Evolutionary conservation across 441 rosid species (phyloP), one percentile per base, ranked within the genome.

Genomic region (Adansonia madagascariensis): DNA sequence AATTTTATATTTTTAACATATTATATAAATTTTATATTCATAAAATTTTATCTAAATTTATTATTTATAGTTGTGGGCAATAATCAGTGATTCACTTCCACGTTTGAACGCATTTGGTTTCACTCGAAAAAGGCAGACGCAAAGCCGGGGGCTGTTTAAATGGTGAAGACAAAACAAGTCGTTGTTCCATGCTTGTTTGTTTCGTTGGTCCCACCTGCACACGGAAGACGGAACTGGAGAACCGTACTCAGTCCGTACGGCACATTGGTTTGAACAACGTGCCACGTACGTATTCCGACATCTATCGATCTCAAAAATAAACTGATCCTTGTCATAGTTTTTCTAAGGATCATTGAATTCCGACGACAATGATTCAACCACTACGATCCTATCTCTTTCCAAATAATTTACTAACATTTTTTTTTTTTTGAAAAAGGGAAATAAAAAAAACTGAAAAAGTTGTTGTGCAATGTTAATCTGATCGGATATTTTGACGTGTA

Each of bases 161-260:
- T 11, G 11, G 50, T 17, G 27, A 14, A 39, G 81, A 71, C 77
- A 77, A 77, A 77, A 31, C 73, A 39, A 55, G 52, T 67, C 20
- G 20, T 14, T 9, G 46, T 41, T 6, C 55, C n/a, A 41, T 41
- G 44, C 3, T 41, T 41, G 44, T 41, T 41, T 41, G 44, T 5
- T 41, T 31, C 35, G 44, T 5, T 11, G 5, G 43, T 55, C 8
- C 1, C n/a, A 3, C 8, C 76, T 47, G 74, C 56, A 44, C 63
- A 15, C 49, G 46, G 20, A 11, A 22, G 1, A 31, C 35, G 35
- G 0, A 31, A 31, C n/a, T 2, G 35, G 10, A 46, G 56, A 10
- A 43, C 71, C n/a, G 72, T 46, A 67, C 60, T 50, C 1, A 20
- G 49, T 50, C 20, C 14, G 74, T 63, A 43, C 60, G 31, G 17